phyloP scores from a whole-genome alignment of 2,329 filamentous ascomycete genomes.

The Sarocladiaceae sp. region DNA sequence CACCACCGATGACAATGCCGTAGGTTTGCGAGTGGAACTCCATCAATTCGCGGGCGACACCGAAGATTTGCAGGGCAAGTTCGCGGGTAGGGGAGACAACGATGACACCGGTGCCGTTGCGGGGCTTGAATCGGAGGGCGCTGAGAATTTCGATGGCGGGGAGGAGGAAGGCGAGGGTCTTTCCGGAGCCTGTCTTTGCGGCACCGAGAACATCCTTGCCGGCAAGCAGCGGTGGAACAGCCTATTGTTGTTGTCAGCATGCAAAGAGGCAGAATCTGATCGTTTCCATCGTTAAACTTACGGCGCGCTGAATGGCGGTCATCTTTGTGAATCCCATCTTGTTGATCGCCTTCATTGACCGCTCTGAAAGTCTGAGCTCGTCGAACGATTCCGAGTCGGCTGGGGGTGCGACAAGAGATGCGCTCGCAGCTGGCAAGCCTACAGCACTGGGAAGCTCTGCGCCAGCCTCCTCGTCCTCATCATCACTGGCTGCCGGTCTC shows the following conservation, averaged over 20 bases:
- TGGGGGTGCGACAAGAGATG: slow-evolving; percentile 49
- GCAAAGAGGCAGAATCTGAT: not conserved
- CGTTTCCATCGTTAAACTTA: slow-evolving; percentile 14
- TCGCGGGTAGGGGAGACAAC: slow-evolving; percentile 92
- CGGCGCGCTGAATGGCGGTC: slow-evolving; percentile 86
- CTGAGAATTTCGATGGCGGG: slow-evolving; percentile 91
- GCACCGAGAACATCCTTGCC: slow-evolving; percentile 91
- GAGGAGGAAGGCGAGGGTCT: slow-evolving; percentile 91
- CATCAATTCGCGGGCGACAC: slow-evolving; percentile 90
- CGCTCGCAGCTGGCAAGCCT: slow-evolving; percentile 31
- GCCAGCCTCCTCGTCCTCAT: slow-evolving; percentile 26
- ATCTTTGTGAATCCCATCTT: slow-evolving; percentile 94
- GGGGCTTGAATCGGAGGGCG: slow-evolving; percentile 86
- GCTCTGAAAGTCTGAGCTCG: slow-evolving; percentile 80
- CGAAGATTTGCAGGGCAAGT: slow-evolving; percentile 92
- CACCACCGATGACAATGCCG: slow-evolving; percentile 93
- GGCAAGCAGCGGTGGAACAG: slow-evolving; percentile 82
- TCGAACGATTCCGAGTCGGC: slow-evolving; percentile 68
- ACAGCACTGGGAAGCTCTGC: slow-evolving; percentile 19
- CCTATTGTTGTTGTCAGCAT: slow-evolving; percentile 25
- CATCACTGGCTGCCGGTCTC: slow-evolving; percentile 18
- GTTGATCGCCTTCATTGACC: slow-evolving; percentile 80
- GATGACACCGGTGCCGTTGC: slow-evolving; percentile 89
- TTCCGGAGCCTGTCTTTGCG: slow-evolving; percentile 93
- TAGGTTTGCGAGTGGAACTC: slow-evolving; percentile 90